These are phyloP conservation scores for Nannochloropsis granulata DNA, from an alignment of 108 stramenopile species.

Conservation along the genomic window DNA sequence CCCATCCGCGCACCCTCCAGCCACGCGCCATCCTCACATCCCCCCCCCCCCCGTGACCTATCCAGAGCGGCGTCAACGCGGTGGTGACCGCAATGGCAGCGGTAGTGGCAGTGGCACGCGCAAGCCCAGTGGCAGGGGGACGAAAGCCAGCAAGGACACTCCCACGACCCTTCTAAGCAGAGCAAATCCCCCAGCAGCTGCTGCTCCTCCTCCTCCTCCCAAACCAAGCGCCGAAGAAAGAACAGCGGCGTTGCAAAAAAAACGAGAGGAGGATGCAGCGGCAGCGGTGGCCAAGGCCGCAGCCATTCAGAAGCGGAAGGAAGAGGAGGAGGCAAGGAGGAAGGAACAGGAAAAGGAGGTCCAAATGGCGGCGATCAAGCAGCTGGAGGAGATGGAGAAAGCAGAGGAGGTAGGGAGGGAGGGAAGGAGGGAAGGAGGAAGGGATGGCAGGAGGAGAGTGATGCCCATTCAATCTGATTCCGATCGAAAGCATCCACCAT, in stretches of 20 bases:
- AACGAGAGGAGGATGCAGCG: neutral
- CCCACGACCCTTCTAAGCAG: too few species aligned
- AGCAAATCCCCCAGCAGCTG: too few species aligned
- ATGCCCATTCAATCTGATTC: neutral
- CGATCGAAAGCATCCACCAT: neutral
- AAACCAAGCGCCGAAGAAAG: too few species aligned
- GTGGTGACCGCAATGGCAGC: too few species aligned
- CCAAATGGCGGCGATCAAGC: neutral
- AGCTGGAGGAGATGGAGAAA: neutral
- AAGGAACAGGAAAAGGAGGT: neutral
- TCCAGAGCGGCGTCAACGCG: too few species aligned
- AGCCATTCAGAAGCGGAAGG: neutral
- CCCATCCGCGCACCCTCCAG: too few species aligned
- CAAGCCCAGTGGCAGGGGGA: too few species aligned
- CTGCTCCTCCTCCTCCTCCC: too few species aligned
- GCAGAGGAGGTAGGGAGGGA: neutral
- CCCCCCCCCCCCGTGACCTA: too few species aligned
- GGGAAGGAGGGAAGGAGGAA: neutral
- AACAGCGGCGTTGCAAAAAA: neutral
- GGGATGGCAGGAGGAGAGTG: neutral
- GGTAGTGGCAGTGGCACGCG: too few species aligned
- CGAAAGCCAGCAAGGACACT: too few species aligned
- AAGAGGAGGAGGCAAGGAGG: constrained; percentile 1
- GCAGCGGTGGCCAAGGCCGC: neutral
- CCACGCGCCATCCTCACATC: too few species aligned